phyloP scores from a whole-genome alignment of 768 basidiomycete species.

The Mycena pura region DNA sequence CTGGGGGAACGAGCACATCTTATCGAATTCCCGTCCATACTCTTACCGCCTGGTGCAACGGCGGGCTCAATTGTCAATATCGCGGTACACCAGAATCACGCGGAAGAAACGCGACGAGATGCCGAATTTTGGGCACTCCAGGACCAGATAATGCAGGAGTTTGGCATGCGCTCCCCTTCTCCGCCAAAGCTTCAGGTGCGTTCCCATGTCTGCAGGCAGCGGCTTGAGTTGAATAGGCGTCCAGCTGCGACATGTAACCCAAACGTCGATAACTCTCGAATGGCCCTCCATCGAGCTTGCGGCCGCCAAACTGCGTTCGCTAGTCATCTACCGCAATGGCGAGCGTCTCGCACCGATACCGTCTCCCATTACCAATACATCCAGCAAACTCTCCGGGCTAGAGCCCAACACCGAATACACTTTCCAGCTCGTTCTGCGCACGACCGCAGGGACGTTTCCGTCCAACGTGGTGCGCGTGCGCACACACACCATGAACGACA shows the following conservation, averaged over 20 bases:
- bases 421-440: constrained; percentile 93
- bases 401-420: constrained; percentile 85
- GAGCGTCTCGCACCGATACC: constrained; percentile 88
- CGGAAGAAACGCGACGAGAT: constrained; percentile 85
- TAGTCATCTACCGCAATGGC: constrained; percentile 93
- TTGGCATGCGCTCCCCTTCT: constrained; percentile 70
- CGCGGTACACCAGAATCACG: constrained; percentile 86
- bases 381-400: constrained; percentile 85
- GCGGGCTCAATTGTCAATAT: constrained; percentile 98
- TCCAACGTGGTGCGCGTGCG: constrained; percentile 83
- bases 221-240: neutral
- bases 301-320: constrained; percentile 81
- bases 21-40: constrained; percentile 96
- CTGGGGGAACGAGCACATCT: constrained; percentile 94
- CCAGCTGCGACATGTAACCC: constrained; percentile 91
- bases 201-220: constrained; percentile 3
- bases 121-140: constrained; percentile 87
- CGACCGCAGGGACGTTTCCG: constrained; percentile 88
- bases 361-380: constrained; percentile 81
- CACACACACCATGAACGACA: constrained; percentile 95
- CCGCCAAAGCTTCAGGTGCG: constrained; percentile 77
- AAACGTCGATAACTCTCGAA: constrained; percentile 96
- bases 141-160: constrained; percentile 75
- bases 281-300: constrained; percentile 91
- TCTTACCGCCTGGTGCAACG: constrained; percentile 90